A percentile compares a stretch with the other conserved stretches of the same genome.
These are phyloP conservation scores for Macadamia tetraphylla DNA, from an alignment of 164 flowering plant species.

Conservation along the genomic window DNA sequence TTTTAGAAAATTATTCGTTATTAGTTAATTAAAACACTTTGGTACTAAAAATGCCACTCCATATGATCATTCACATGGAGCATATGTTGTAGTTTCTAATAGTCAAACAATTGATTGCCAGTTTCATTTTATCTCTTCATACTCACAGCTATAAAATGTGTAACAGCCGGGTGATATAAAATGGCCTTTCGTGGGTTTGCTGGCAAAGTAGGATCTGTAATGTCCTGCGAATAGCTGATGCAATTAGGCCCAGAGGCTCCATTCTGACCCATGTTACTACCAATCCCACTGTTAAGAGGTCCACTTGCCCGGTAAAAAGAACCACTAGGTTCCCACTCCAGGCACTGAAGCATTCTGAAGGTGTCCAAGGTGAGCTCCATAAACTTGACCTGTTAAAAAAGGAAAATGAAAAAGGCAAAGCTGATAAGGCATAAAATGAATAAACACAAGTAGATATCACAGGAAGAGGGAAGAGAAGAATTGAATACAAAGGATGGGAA, in stretches of 20 bases:
- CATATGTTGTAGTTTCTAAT: too few relatives aligned
- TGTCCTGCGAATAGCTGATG: conserved; percentile 39
- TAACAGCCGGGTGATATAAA: conserved; percentile 63
- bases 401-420: not conserved
- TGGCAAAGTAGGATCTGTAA: conserved; percentile 72
- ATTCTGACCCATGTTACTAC: conserved; percentile 36
- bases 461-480: not conserved
- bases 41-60: too few relatives aligned
- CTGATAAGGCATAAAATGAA: not conserved
- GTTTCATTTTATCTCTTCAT: not conserved
- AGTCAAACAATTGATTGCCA: too few relatives aligned
- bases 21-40: not conserved
- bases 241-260: conserved; percentile 41
- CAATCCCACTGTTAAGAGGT: conserved; percentile 17
- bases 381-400: conserved; percentile 63
- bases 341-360: conserved; percentile 87
- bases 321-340: conserved; percentile 97
- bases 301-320: conserved; percentile 53
- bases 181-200: conserved; percentile 80
- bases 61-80: too few relatives aligned
- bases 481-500: not conserved
- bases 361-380: conserved; percentile 81
- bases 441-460: not conserved
- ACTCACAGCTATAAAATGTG: conserved; percentile 84
- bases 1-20: not conserved